Percentiles rank a stretch among this genome's conserved stretches.
These are phyloP conservation scores for Corynespora cassiicola DNA, from an alignment of 2,329 filamentous ascomycete species.

Conservation along the genomic window DNA sequence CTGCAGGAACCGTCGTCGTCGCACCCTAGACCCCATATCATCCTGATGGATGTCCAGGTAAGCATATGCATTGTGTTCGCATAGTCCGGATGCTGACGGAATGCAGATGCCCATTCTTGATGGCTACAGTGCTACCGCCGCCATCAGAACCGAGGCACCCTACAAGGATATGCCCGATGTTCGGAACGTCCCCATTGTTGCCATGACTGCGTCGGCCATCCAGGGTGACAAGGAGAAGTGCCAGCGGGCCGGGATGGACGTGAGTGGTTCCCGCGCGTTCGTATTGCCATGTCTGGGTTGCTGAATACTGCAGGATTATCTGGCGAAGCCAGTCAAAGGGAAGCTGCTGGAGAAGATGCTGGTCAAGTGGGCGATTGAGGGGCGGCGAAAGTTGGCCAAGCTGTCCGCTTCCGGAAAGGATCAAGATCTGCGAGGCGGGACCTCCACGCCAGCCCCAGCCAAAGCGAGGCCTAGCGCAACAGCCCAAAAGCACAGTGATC, in stretches of 20 bases:
- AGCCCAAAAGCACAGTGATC: slow-evolving; percentile 25
- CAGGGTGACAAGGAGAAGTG: slow-evolving; percentile 80
- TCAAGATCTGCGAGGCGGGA: slow-evolving; percentile 33
- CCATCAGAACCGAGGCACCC: slow-evolving; percentile 71
- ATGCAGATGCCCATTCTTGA: slow-evolving; percentile 67
- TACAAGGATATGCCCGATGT: slow-evolving; percentile 65
- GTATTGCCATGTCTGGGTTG: slow-evolving; percentile 16
- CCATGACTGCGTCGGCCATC: slow-evolving; percentile 83
- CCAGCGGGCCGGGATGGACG: slow-evolving; percentile 74
- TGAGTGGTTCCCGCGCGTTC: slow-evolving; percentile 30
- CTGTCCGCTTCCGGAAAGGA: slow-evolving; percentile 25
- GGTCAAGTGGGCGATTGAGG: slow-evolving; percentile 68
- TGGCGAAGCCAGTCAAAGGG: slow-evolving; percentile 67
- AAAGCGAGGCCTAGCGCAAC: slow-evolving; percentile 24
- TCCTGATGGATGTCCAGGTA: slow-evolving; percentile 82
- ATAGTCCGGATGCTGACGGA: slow-evolving; percentile 30
- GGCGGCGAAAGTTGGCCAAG: slow-evolving; percentile 44
- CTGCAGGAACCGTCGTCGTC: slow-evolving; percentile 56
- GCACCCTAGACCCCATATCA: slow-evolving; percentile 71
- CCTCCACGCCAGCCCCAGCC: slow-evolving; percentile 18
- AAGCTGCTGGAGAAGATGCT: slow-evolving; percentile 72
- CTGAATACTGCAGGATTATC: slow-evolving; percentile 37
- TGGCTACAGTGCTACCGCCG: slow-evolving; percentile 78
- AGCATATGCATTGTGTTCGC: slow-evolving; percentile 3
- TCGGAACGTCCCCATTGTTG: slow-evolving; percentile 73